A percentile compares a stretch with the other conserved stretches of the same genome.
Evolutionary conservation across 169 alveolate genomes (phyloP).

Genomic region (Amoebophrya sp.): DNA sequence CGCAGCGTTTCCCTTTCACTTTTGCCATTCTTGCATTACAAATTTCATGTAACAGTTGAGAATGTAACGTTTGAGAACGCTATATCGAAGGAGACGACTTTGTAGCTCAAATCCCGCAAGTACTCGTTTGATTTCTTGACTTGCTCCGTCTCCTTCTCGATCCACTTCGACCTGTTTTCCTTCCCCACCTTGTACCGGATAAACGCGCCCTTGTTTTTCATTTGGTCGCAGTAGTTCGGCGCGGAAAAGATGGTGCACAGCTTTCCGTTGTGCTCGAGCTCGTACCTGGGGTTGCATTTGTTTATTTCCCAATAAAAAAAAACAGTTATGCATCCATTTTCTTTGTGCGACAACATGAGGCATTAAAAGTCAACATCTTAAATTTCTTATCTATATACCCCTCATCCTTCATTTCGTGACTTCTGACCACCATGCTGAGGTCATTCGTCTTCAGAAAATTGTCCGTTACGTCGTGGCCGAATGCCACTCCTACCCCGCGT

Average conservation of each 20-base stretch:
- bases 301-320: no score
- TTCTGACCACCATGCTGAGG: constrained; percentile 81
- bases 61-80: no score
- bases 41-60: no score
- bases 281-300: no score
- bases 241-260: constrained; percentile 95
- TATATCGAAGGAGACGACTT: background rate
- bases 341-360: no score
- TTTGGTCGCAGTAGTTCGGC: constrained; percentile 99
- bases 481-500: constrained; percentile 79
- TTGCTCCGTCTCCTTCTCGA: background rate
- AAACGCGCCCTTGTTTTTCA: constrained; percentile 91
- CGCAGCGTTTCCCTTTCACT: no score
- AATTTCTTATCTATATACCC: no score
- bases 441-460: constrained; percentile 82
- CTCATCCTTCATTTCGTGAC: constrained; percentile 96
- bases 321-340: no score
- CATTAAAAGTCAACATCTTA: no score
- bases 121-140: background rate
- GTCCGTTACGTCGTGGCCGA: constrained; percentile 94
- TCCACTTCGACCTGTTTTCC: background rate
- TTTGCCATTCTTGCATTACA: no score
- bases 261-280: constrained; percentile 89
- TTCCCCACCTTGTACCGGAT: constrained; percentile 31
- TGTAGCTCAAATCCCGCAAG: background rate